These are phyloP conservation scores for Kluyveromyces sp. DNA, from an alignment of 1,139 yeast species.

Conservation along the genomic window DNA sequence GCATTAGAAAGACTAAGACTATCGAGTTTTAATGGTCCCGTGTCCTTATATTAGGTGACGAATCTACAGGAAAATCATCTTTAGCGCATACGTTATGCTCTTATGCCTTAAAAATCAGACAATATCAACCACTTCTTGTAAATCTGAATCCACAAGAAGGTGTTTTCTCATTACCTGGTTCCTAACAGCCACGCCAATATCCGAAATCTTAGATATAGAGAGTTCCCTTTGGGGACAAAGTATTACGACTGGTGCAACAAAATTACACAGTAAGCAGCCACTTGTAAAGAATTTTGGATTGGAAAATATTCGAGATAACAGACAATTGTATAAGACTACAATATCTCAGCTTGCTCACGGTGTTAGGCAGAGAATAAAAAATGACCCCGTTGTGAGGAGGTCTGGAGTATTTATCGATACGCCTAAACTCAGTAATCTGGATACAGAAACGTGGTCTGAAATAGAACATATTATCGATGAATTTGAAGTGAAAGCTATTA, in stretches of 20 bases:
- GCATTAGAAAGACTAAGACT: conserved; percentile 60
- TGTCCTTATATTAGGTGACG: conserved; percentile 67
- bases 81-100: conserved; percentile 61
- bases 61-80: conserved; percentile 71
- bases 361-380: conserved; percentile 48
- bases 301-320: conserved; percentile 50
- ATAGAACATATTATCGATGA: conserved; percentile 19
- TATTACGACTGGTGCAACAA: conserved; percentile 79
- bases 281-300: conserved; percentile 74
- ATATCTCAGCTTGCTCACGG: conserved; percentile 53
- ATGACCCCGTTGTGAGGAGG: conserved; percentile 44
- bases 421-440: conserved; percentile 51
- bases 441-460: conserved; percentile 36
- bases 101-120: conserved; percentile 66
- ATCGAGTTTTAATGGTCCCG: conserved; percentile 41
- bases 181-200: conserved; percentile 78
- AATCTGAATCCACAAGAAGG: conserved; percentile 80
- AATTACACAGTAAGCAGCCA: conserved; percentile 82
- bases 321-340: conserved; percentile 50
- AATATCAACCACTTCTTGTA: conserved; percentile 59
- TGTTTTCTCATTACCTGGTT: conserved; percentile 75
- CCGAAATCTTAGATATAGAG: conserved; percentile 75
- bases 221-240: conserved; percentile 74
- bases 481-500: conserved; percentile 43
- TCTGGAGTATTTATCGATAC: conserved; percentile 79